phyloP scores from a whole-genome alignment of 495 filamentous ascomycete genomes.

The Trichodelitschia bisporula region DNA sequence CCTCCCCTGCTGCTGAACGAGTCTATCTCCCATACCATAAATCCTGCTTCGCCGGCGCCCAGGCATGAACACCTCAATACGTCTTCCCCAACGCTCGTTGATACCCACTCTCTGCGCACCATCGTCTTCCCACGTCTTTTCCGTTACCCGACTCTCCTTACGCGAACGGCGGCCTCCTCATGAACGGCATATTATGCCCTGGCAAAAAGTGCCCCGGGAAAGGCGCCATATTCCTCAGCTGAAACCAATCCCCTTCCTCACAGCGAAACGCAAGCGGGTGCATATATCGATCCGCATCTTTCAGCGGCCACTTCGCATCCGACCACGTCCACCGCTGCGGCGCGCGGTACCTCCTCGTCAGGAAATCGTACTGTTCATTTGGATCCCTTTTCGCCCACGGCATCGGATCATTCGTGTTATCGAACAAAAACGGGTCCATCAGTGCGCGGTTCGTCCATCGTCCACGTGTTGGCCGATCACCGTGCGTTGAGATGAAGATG shows the following conservation, averaged over 20 bases:
- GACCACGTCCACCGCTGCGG: constrained; percentile 1
- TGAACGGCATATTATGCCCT: no score
- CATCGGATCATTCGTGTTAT: neutral
- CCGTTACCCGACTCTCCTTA: no score
- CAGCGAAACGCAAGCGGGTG: neutral
- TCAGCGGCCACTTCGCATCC: constrained; percentile 4
- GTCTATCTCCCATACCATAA: no score
- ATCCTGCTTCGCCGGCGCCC: no score
- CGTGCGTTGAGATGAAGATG: constrained; percentile 10
- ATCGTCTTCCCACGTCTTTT: no score
- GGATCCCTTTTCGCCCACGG: neutral
- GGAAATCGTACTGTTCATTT: constrained; percentile 10
- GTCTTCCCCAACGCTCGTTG: no score
- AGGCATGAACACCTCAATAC: no score
- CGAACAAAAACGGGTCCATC: neutral
- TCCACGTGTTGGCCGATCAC: constrained; percentile 4
- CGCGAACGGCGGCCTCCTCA: no score
- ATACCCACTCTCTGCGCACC: no score
- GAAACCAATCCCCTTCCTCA: neutral
- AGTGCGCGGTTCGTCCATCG: constrained; percentile 1
- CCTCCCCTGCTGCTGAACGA: no score
- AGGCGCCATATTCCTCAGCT: no score
- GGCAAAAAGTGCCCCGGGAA: no score
- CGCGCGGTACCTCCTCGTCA: constrained; percentile 2
- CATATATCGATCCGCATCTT: neutral